Evolutionary conservation across 441 rosid species (phyloP).

Genomic region (Omphalea diandra): DNA sequence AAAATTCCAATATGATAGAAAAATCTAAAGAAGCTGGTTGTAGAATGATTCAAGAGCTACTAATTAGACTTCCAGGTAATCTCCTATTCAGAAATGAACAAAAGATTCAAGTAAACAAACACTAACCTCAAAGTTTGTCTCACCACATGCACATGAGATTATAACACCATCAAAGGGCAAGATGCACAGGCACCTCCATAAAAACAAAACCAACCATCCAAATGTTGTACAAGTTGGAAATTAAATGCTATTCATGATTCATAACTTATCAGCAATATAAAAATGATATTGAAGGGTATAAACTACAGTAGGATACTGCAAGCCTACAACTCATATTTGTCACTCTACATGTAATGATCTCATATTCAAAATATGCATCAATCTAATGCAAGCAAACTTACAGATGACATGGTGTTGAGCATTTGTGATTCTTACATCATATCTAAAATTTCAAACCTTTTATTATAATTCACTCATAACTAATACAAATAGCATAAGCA

Average conservation of each 20-base stretch:
- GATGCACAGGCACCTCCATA: constrained; percentile 94
- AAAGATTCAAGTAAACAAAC: constrained; percentile 17
- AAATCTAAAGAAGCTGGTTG: background rate
- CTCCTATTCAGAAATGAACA: constrained; percentile 8
- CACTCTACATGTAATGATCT: background rate
- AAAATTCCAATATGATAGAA: background rate
- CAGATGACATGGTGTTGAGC: constrained; percentile 92
- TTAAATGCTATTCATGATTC: background rate
- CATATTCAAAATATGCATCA: background rate
- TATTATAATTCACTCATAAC: constrained; percentile 13
- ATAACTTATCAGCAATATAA: constrained; percentile 4
- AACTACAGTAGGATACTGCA: background rate
- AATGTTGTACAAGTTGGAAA: background rate
- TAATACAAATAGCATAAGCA: background rate
- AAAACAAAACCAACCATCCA: constrained; percentile 28
- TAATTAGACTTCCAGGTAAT: constrained; percentile 1
- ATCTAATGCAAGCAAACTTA: constrained; percentile 34
- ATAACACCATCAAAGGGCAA: constrained; percentile 90
- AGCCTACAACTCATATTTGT: background rate
- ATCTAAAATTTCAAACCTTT: constrained; percentile 43
- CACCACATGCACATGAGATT: constrained; percentile 82
- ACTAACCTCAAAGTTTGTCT: constrained; percentile 79
- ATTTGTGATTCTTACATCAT: constrained; percentile 84
- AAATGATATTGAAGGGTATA: background rate
- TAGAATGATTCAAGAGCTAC: background rate